These are phyloP conservation scores for Butyriboletus loyo DNA, from an alignment of 768 basidiomycete species.

Conservation along the genomic window DNA sequence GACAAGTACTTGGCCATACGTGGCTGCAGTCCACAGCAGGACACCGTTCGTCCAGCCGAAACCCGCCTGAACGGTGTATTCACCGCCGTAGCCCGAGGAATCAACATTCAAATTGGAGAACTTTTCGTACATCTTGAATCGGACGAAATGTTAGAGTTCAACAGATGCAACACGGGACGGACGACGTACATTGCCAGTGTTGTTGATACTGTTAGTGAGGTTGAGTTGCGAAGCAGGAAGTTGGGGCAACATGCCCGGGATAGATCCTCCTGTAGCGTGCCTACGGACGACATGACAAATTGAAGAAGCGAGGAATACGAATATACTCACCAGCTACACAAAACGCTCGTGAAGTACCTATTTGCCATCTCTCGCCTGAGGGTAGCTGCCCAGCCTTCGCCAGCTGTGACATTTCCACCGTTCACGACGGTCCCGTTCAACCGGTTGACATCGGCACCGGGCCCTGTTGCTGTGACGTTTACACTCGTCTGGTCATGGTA, in stretches of 20 bases:
- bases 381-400: constrained; percentile 64
- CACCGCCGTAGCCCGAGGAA: constrained; percentile 76
- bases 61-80: constrained; percentile 85
- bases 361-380: constrained; percentile 77
- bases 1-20: constrained; percentile 58
- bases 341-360: constrained; percentile 74
- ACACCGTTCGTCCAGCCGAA: constrained; percentile 92
- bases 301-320: neutral
- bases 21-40: constrained; percentile 67
- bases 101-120: constrained; percentile 79
- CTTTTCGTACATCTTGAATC: constrained; percentile 78
- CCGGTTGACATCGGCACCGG: constrained; percentile 59
- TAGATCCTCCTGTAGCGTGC: constrained; percentile 86
- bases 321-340: constrained; percentile 79
- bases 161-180: too few relatives aligned
- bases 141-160: neutral
- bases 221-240: constrained; percentile 70
- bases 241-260: constrained; percentile 63
- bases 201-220: constrained; percentile 59
- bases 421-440: constrained; percentile 56
- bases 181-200: constrained; percentile 70
- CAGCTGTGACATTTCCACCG: constrained; percentile 58
- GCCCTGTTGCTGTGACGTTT: constrained; percentile 52
- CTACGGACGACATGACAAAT: constrained; percentile 32
- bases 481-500: constrained; percentile 34